Evolutionary conservation across 1,139 yeast genomes (phyloP), one percentile per base, ranked within the genome.

Genomic region (Hemisphaericaspora lyxosophila): DNA sequence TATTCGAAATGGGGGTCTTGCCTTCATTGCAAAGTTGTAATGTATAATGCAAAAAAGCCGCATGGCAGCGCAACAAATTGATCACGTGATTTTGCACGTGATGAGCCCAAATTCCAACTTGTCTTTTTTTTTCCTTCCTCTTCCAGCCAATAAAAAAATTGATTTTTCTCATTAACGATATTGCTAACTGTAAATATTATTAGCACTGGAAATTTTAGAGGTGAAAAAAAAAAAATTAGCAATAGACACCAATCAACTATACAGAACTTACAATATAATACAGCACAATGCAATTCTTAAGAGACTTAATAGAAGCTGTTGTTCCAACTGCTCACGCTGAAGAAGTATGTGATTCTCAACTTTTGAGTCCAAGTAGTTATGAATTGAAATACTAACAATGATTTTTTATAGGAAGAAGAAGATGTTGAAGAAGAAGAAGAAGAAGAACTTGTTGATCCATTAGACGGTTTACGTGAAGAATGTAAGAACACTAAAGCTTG

Each of bases 311-410:
- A 69, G 96, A 88, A 64, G 75, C 86, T 50, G 75, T 86, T 49
- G 68, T 81, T 54, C 96, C 96, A 61, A 77, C 87, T 52, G 96
- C 95, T 43, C 80, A 76, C 69, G 96, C 96, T 58, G 96, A 86
- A 62, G 90, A 80, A 62, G 82, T 75, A 68, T 54, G 76, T 70
- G 35, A 15, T 11, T n/a, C 23, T 15, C 12, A 20, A 15, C 22
- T 6, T 16, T 8, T 7, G 6, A 20, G 2, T 2, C 15, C 25
- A 25, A 12, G 3, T 5, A n/a, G 7, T 14, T 28, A 5, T 12
- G 12, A 8, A 12, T 6, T 7, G 13, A 20, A 16, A 32, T 48
- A 54, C 55, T 53, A 54, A 54, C 57, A 33, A 9, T 20, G 19
- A 15, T 33, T 4, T 40, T 28, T 33, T n/a, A 23, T 80, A 60